These are phyloP conservation scores for Antarctomyces pellizariae DNA, from an alignment of 495 filamentous ascomycete species.

Conservation along the genomic window DNA sequence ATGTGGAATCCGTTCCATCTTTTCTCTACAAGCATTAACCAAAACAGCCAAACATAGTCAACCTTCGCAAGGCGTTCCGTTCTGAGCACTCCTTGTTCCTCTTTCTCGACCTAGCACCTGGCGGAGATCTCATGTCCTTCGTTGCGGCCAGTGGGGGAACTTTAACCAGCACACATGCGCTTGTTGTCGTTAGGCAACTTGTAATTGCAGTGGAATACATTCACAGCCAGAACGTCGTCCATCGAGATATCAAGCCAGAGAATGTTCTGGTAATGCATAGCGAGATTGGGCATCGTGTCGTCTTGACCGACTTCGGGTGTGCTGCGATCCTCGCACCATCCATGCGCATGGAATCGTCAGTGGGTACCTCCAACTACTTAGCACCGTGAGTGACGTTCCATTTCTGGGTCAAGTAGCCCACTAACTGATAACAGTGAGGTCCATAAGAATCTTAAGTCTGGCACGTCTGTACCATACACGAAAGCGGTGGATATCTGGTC, in stretches of 20 bases:
- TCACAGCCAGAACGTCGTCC: conserved; percentile 58
- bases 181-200: conserved; percentile 65
- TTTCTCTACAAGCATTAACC: background rate
- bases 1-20: conserved; percentile 9
- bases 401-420: conserved; percentile 8
- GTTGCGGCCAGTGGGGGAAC: conserved; percentile 20
- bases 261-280: conserved; percentile 66
- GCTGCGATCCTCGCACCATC: conserved; percentile 15
- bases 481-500: conserved; percentile 42
- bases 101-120: conserved; percentile 40
- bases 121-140: conserved; percentile 35
- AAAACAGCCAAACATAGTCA: conserved; percentile 35
- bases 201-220: conserved; percentile 57
- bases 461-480: conserved; percentile 25
- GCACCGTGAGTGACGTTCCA: conserved; percentile 40
- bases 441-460: conserved; percentile 6
- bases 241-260: conserved; percentile 88
- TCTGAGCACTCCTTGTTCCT: conserved; percentile 31
- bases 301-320: conserved; percentile 58
- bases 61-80: conserved; percentile 27
- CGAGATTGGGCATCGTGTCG: conserved; percentile 25
- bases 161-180: conserved; percentile 46
- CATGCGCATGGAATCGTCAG: conserved; percentile 31
- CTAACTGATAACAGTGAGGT: conserved; percentile 23
- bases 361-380: conserved; percentile 41